Evolutionary conservation across 2,329 filamentous ascomycete species (phyloP).

Genomic region (Fusarium sp.): DNA sequence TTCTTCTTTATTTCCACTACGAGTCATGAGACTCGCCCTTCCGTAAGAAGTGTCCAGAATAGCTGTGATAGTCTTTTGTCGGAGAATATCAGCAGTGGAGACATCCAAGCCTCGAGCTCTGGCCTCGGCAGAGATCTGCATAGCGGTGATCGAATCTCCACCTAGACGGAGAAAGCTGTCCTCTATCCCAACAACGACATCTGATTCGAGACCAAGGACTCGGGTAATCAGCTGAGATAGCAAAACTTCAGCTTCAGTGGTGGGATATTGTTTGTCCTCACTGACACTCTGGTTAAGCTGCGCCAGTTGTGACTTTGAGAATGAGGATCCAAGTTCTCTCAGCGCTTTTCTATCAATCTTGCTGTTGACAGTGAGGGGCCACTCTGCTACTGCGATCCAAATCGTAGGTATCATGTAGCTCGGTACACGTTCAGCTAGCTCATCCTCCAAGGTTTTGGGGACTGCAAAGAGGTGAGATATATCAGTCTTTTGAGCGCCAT

Average conservation of each 20-base stretch:
- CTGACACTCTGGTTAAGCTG: background rate
- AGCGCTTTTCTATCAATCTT: slow-evolving; percentile 24
- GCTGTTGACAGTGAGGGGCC: slow-evolving; percentile 9
- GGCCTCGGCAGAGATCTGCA: slow-evolving; percentile 22
- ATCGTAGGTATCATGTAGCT: slow-evolving; percentile 33
- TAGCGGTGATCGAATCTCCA: slow-evolving; percentile 63
- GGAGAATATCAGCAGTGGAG: slow-evolving; percentile 17
- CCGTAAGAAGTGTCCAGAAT: background rate
- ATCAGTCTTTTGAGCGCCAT: background rate
- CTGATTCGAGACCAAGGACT: slow-evolving; percentile 49
- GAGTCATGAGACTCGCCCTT: background rate
- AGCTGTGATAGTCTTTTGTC: slow-evolving; percentile 15
- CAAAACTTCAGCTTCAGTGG: slow-evolving; percentile 25
- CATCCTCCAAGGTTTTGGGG: background rate
- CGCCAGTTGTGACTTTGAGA: slow-evolving; percentile 7
- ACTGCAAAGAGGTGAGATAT: background rate
- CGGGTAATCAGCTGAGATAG: slow-evolving; percentile 54
- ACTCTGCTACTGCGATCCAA: slow-evolving; percentile 4
- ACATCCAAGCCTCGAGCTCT: slow-evolving; percentile 12
- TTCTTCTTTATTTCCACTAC: background rate
- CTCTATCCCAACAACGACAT: slow-evolving; percentile 54
- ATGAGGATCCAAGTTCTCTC: slow-evolving; percentile 11
- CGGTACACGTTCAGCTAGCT: slow-evolving; percentile 12
- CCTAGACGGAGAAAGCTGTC: slow-evolving; percentile 64
- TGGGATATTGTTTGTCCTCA: background rate